phyloP scores from a whole-genome alignment of 352 stramenopile genomes.

The Globisporangium uncinulatum region DNA sequence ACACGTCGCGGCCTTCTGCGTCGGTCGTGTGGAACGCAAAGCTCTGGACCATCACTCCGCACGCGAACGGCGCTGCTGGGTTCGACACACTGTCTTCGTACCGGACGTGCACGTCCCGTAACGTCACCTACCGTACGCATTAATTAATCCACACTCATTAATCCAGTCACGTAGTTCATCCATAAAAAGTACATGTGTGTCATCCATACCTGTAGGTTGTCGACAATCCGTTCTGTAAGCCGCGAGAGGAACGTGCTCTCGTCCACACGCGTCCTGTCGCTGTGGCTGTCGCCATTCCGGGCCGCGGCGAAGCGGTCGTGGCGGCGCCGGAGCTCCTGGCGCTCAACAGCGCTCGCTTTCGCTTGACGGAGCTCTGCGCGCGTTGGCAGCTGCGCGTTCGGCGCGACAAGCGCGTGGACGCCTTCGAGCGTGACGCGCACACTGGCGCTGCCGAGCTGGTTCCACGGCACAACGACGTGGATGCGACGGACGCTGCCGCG shows the following conservation, averaged over 20 bases:
- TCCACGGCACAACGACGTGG: constrained; percentile 82
- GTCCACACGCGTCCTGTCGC: constrained; percentile 29
- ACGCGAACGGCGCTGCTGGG: constrained; percentile 55
- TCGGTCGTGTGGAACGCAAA: constrained; percentile 77
- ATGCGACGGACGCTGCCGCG: constrained; percentile 54
- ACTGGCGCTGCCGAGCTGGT: constrained; percentile 71
- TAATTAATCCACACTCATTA: neutral
- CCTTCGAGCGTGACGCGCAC: constrained; percentile 73
- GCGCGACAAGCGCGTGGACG: constrained; percentile 59
- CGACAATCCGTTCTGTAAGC: constrained; percentile 67
- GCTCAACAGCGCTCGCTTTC: constrained; percentile 59
- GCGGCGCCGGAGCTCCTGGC: constrained; percentile 62
- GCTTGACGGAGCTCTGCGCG: constrained; percentile 43
- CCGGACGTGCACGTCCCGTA: constrained; percentile 62
- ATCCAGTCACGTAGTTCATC: no score
- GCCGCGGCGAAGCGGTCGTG: constrained; percentile 58
- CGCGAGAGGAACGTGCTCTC: constrained; percentile 79
- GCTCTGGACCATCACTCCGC: constrained; percentile 56
- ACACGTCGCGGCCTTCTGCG: constrained; percentile 50
- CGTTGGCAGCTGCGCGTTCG: constrained; percentile 48
- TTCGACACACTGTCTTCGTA: constrained; percentile 76
- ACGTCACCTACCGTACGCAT: constrained; percentile 28
- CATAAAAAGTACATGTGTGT: no score
- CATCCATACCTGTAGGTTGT: constrained; percentile 49
- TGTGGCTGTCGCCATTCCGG: constrained; percentile 17